Evolutionary conservation across 306 rosid genomes (phyloP).

Genomic region (Vigna angularis): DNA sequence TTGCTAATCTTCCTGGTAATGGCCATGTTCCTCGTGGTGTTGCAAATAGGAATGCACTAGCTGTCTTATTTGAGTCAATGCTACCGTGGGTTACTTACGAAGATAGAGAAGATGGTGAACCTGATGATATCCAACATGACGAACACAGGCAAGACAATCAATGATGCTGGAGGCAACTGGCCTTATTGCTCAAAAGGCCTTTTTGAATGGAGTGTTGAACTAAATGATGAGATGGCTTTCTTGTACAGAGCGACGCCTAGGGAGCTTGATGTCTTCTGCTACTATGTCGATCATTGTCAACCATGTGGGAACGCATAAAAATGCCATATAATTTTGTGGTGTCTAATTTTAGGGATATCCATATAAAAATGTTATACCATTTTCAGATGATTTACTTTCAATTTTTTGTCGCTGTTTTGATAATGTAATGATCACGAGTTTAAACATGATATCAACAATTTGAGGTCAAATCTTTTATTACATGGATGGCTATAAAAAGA

Average conservation of each 20-base stretch:
- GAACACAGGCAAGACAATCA: conserved; percentile 56
- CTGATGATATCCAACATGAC: conserved; percentile 53
- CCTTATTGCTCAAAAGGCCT: conserved; percentile 18
- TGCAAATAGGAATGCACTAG: conserved; percentile 73
- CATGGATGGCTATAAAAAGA: conserved; percentile 8
- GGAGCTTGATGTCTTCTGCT: conserved; percentile 45
- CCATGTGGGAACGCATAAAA: conserved; percentile 28
- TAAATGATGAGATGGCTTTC: conserved; percentile 42
- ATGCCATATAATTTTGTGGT: conserved; percentile 41
- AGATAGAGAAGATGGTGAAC: conserved; percentile 53
- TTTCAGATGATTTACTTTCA: conserved; percentile 3
- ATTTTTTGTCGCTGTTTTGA: not conserved
- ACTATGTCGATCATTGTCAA: conserved; percentile 32
- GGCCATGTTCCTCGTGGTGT: conserved; percentile 67
- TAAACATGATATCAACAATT: not conserved
- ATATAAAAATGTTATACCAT: conserved; percentile 37
- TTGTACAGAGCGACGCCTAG: conserved; percentile 45
- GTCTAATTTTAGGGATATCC: conserved; percentile 32
- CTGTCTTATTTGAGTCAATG: conserved; percentile 89
- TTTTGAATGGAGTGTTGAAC: conserved; percentile 19
- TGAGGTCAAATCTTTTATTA: conserved; percentile 8
- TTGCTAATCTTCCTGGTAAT: conserved; percentile 61
- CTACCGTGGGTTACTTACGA: conserved; percentile 92
- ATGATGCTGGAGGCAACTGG: conserved; percentile 41
- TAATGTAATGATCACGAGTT: conserved; percentile 1